Base-by-base conservation (phyloP, 2,329 filamentous ascomycete genomes). In the Sporothrix brasiliensis region DNA sequence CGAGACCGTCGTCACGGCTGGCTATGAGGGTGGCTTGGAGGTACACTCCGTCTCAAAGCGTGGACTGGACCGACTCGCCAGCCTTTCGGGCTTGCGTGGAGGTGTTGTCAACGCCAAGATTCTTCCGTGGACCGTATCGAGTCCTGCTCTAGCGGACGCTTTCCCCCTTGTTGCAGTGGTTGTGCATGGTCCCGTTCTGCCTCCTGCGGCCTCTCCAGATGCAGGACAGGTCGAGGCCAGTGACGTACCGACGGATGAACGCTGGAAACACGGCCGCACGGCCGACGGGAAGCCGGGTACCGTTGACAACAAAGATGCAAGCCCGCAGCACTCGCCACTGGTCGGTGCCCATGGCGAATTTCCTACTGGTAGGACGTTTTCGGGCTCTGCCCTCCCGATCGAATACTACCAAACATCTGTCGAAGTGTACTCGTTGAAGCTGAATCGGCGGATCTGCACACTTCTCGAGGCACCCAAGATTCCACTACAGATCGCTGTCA, bases 401-500 rank as follows among this genome's bases (percentile, higher is more conserved):
- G 86, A 87, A 66, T 85, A 85, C 61, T 96, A 94, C 76, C 93
- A 97, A 79, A 97, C 94, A 0, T 90, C 91, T 0, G 92, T 97
- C 6, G 93, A 97, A 75, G 83, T 98, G 0, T 97, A 94, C 79
- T 97, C 94, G 0, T 82, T 98, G 72, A 88, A 87, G 75, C 92
- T 89, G n/a, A 89, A 89, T 75, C 85, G 87, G 72, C 87, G 88
- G 69, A 80, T 97, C 69, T 87, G 89, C 34, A 91, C 92, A 0
- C 82, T 98, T 10, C 89, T 96, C 72, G 87, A 89, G 75, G 89
- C 90, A 56, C 86, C 91, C 66, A 84, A 88, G 77, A 82, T 88
- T 69, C 81, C 87, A 61, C 79, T 92, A 75, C 83, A 85, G 76
- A 81, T 86, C 72, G 81, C 89, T 50, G 80, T 88, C 41, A 83